Conservation (phyloP, 352 stramenopile genomes). For the Blastocystis sp. region DNA sequence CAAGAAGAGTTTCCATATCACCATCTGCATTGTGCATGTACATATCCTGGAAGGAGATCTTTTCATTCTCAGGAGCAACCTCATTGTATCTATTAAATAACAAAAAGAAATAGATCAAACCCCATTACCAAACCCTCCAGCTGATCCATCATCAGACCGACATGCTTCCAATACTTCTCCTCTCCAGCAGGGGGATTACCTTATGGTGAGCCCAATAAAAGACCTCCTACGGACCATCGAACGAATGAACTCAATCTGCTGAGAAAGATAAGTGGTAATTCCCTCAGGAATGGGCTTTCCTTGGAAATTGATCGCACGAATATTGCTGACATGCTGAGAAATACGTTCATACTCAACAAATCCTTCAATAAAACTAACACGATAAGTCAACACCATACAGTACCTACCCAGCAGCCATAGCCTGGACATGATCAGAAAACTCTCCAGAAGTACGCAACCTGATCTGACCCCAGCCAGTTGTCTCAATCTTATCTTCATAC, state of each 20-base stretch:
- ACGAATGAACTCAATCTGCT: slow-evolving; percentile 24
- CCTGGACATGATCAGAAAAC: neutral
- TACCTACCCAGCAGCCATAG: neutral
- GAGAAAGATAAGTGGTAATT: slow-evolving; percentile 2
- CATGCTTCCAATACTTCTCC: slow-evolving; percentile 25
- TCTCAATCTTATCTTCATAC: slow-evolving; percentile 25
- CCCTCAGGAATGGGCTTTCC: slow-evolving; percentile 36
- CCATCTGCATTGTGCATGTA: slow-evolving; percentile 66
- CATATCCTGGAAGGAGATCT: slow-evolving; percentile 25
- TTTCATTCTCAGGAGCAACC: neutral
- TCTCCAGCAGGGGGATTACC: neutral
- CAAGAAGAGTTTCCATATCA: slow-evolving; percentile 61
- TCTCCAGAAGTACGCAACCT: neutral
- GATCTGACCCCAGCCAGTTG: slow-evolving; percentile 25
- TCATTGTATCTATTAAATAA: slow-evolving; percentile 15
- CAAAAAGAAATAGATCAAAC: neutral
- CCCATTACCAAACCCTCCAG: slow-evolving; percentile 7
- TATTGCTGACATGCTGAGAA: slow-evolving; percentile 59
- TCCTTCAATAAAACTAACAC: slow-evolving; percentile 54
- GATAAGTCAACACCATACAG: neutral
- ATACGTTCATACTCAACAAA: slow-evolving; percentile 41
- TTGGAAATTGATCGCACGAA: slow-evolving; percentile 40
- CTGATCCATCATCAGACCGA: slow-evolving; percentile 38
- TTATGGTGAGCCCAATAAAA: neutral
- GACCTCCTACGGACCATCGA: neutral